Evolutionary conservation across 2,329 filamentous ascomycete genomes (phyloP).

Genomic region (Hypoxylon sp.): DNA sequence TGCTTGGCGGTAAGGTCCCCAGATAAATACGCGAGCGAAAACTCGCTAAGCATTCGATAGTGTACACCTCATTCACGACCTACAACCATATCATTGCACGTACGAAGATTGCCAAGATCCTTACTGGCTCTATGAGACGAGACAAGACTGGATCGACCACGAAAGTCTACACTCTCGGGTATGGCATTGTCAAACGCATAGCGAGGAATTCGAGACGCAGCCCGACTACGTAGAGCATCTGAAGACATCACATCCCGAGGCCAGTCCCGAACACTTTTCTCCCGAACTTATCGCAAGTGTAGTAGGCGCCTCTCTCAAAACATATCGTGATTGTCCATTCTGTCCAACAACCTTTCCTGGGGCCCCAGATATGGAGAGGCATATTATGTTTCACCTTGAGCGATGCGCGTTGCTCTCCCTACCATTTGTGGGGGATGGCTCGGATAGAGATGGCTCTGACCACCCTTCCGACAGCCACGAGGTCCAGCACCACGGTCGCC

Average conservation of each 20-base stretch:
- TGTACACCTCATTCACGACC: conserved; percentile 39
- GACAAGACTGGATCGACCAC: conserved; percentile 45
- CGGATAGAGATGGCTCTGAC: not conserved
- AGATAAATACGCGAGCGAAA: not conserved
- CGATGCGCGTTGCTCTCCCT: not conserved
- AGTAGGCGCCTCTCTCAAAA: not conserved
- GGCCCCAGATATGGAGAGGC: not conserved
- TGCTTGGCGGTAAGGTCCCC: conserved; percentile 18
- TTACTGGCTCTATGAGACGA: conserved; percentile 34
- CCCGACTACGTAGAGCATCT: conserved; percentile 24
- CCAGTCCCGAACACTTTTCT: not conserved
- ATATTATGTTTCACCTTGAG: not conserved
- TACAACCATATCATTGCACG: conserved; percentile 44
- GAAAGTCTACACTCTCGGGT: conserved; percentile 38
- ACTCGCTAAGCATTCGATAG: not conserved
- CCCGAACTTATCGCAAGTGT: not conserved
- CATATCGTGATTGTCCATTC: not conserved
- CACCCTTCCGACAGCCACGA: not conserved
- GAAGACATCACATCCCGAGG: not conserved
- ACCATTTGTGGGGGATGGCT: not conserved
- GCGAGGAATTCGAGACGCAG: conserved; percentile 39
- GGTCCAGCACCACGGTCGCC: not conserved
- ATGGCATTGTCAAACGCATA: conserved; percentile 36
- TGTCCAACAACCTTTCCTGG: not conserved
- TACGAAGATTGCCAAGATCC: conserved; percentile 40